phyloP scores from a whole-genome alignment of 441 rosid species.

The Arabidopsis lyrata region DNA sequence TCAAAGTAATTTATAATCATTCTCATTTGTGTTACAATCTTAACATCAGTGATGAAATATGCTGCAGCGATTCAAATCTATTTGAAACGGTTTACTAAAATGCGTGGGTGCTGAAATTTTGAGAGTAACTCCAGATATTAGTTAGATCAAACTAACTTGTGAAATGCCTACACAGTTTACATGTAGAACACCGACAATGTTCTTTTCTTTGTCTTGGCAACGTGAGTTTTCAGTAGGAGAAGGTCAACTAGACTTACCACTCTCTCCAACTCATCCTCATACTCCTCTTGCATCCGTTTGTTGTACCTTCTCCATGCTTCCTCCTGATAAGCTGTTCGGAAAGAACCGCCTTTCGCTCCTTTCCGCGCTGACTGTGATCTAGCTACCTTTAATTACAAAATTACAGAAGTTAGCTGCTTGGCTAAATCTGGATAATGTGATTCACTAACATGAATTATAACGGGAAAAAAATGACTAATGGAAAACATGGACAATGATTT shows the following conservation, averaged over 20 bases:
- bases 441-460: constrained; percentile 18
- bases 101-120: neutral
- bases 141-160: neutral
- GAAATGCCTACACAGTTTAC: neutral
- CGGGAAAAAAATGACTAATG: neutral
- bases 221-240: neutral
- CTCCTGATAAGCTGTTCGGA: constrained; percentile 79
- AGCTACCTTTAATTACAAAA: constrained; percentile 52
- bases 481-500: neutral
- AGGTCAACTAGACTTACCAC: constrained; percentile 63
- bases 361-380: constrained; percentile 68
- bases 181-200: neutral
- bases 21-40: constrained; percentile 2
- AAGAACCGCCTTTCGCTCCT: constrained; percentile 63
- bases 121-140: neutral
- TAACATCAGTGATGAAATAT: neutral
- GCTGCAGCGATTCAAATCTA: neutral
- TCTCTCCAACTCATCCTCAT: constrained; percentile 97
- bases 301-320: constrained; percentile 89
- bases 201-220: neutral
- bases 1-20: neutral
- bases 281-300: constrained; percentile 91
- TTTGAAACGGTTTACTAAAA: neutral
- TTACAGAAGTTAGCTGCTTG: constrained; percentile 42
- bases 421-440: neutral